Evolutionary conservation across 1,139 yeast species (phyloP), one percentile per base, ranked within the genome.

Genomic region (Scheffersomyces titani): DNA sequence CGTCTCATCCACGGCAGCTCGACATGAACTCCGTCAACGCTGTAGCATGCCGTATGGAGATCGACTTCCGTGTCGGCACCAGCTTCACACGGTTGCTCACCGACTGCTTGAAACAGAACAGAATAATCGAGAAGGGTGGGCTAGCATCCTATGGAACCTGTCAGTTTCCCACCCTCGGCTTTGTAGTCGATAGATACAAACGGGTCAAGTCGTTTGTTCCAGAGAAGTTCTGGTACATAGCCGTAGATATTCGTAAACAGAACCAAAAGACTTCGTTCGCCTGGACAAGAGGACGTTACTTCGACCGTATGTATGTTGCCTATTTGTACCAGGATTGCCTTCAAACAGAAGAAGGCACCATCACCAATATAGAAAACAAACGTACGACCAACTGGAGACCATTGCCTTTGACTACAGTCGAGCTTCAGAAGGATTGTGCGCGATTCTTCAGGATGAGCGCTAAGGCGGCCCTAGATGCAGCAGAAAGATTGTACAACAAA

Each of bases 121-220:
- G 66, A 54, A 64, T 70, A 52, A 57, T 69, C 54, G 61, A 71
- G 44, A 65, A 59, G 21, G 63, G 68, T 61, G 70, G 73, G 59
- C 63, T 75, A 47, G 76, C 77, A 0, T 91, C 97, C 0, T 93
- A 92, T 69, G 98, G 99, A 0, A 86, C 97, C 0, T 96, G 99
- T 69, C 99, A 96, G 69, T 94, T 94, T 64, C 99, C 99, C 1
- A 94, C 99, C 0, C 76, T 96, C 54, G 98, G 99, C 2, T 96
- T 96, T 72, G 93, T 96, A 0, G 98, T 94, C n/a, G 99, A 96
- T 68, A 76, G 99, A 59, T 92, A 88, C 69, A 86, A 86, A 59
- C 77, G 97, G 55, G 91, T 90, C 24, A 82, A 85, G 67, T 77
- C 78, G 59, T 94, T 94, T 69, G 75, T 81, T 4, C 83, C 91